phyloP scores from a whole-genome alignment of 2,329 filamentous ascomycete species.

The Lachnellula occidentalis region DNA sequence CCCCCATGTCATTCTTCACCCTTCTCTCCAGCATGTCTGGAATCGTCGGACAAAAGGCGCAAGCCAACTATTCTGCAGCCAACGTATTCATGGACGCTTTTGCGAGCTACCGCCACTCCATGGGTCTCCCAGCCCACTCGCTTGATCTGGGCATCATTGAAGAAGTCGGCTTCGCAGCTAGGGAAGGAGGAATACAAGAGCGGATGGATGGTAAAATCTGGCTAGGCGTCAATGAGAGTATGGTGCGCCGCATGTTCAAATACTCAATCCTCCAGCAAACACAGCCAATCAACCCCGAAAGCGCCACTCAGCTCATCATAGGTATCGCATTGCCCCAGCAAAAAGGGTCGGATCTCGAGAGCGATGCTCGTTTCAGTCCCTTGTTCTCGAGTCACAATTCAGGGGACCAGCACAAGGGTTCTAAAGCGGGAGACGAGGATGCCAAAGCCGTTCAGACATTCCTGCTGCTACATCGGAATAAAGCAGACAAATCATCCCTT shows the following conservation, averaged over 20 bases:
- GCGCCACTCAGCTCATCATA: conserved; percentile 27
- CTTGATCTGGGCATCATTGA: conserved; percentile 49
- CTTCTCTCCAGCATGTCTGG: conserved; percentile 32
- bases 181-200: not conserved
- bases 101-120: conserved; percentile 33
- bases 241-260: conserved; percentile 26
- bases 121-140: conserved; percentile 39
- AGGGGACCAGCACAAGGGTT: not conserved
- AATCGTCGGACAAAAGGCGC: conserved; percentile 19
- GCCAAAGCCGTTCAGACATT: not conserved
- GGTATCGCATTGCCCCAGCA: conserved; percentile 26
- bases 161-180: conserved; percentile 31
- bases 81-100: conserved; percentile 44
- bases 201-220: conserved; percentile 16
- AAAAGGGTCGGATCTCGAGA: conserved; percentile 18
- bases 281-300: conserved; percentile 12
- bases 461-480: not conserved
- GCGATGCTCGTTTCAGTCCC: conserved; percentile 25
- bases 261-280: conserved; percentile 28
- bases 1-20: conserved; percentile 36
- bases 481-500: not conserved
- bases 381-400: not conserved
- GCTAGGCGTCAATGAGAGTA: conserved; percentile 27
- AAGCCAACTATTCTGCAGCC: conserved; percentile 45
- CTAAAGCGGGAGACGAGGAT: not conserved